phyloP scores from a whole-genome alignment of 352 stramenopile species.

The Globisporangium irregulare region DNA sequence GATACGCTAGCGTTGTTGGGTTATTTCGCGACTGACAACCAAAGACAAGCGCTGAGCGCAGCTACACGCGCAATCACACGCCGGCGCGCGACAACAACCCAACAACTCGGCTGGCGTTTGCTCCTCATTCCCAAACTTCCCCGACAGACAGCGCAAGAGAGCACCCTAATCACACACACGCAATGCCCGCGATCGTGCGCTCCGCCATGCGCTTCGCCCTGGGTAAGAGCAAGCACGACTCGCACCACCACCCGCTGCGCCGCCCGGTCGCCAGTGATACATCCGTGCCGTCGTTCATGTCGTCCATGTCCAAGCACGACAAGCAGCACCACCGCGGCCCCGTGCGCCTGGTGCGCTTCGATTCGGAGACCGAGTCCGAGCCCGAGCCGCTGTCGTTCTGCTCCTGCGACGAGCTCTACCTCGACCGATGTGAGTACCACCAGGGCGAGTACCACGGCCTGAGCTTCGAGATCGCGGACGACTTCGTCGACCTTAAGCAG shows the following conservation, averaged over 20 bases:
- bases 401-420: conserved; percentile 45
- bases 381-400: conserved; percentile 44
- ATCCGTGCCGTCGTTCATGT: background rate
- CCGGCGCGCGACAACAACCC: background rate
- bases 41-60: background rate
- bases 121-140: background rate
- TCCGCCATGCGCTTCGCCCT: conserved; percentile 17
- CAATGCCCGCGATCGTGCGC: conserved; percentile 15
- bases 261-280: conserved; percentile 4
- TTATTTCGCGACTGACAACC: background rate
- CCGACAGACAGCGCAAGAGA: background rate
- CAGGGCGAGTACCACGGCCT: conserved; percentile 44
- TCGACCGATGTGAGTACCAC: conserved; percentile 47
- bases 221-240: conserved; percentile 15
- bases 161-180: background rate
- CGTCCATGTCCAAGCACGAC: conserved; percentile 1
- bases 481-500: conserved; percentile 50
- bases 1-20: background rate
- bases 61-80: background rate
- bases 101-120: background rate
- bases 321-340: conserved; percentile 1
- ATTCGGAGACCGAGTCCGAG: conserved; percentile 54
- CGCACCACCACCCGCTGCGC: conserved; percentile 5
- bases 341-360: conserved; percentile 9
- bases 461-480: conserved; percentile 47